phyloP scores from a whole-genome alignment of 208 protist species.

The Crithidia mellificae region DNA sequence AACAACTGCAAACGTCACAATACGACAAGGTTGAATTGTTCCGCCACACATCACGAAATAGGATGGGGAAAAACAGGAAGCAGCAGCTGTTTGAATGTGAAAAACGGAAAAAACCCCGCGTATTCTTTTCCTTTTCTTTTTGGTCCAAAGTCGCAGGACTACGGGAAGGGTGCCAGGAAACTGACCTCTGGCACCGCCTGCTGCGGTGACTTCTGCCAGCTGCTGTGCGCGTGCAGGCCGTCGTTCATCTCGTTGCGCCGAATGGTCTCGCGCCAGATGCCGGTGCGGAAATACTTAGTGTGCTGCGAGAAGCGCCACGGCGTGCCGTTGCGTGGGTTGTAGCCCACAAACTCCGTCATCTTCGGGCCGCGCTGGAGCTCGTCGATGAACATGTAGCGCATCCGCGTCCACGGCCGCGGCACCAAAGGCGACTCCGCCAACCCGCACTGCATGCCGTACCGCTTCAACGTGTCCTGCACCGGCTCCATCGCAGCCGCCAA shows the following conservation, averaged over 20 bases:
- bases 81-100: too few species aligned
- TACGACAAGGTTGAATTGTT: too few species aligned
- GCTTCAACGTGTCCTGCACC: conserved; percentile 54
- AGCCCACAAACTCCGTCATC: conserved; percentile 88
- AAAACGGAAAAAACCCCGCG: too few species aligned
- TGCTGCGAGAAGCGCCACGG: conserved; percentile 90
- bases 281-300: conserved; percentile 80
- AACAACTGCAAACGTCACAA: too few species aligned
- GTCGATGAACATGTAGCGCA: conserved; percentile 91
- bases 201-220: conserved; percentile 90
- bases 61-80: too few species aligned
- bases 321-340: conserved; percentile 84
- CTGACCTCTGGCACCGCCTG: conserved; percentile 86
- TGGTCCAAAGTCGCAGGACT: conserved; percentile 1
- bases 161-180: conserved; percentile 80
- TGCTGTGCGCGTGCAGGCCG: conserved; percentile 82
- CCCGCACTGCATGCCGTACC: conserved; percentile 82
- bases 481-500: conserved; percentile 52
- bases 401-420: conserved; percentile 83
- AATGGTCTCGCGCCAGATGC: conserved; percentile 87
- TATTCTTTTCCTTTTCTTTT: neutral
- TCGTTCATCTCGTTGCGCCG: conserved; percentile 90
- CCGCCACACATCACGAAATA: too few species aligned
- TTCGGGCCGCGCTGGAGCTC: conserved; percentile 87
- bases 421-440: conserved; percentile 82